Base-by-base conservation (phyloP, 2,329 filamentous ascomycete species). In the Ophiostoma populinum region DNA sequence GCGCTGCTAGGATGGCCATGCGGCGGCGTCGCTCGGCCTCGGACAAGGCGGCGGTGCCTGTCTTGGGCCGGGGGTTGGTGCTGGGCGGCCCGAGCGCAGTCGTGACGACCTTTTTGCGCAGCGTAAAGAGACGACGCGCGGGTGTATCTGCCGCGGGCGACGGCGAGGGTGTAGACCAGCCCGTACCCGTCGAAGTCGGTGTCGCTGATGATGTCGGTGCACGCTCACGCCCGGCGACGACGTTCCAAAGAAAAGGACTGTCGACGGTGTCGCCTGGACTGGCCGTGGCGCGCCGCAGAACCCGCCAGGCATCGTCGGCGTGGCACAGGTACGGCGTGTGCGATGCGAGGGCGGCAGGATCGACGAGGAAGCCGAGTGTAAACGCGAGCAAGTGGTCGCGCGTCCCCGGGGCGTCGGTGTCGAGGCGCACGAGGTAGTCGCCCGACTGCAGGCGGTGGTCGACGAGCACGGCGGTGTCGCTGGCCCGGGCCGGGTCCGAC, bases 1-100 rank as follows among this genome's bases (percentile, higher is more conserved):
- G 38, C 6, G 33, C 26, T 2, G 38, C 38, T 19, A 40, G 16
- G 15, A 40, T 40, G 18, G 13, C 35, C 38, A 40, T 20, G 26
- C 38, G 34, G 5, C 32, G 31, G 15, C 25, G 25, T n/a, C 38
- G 34, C 16, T 31, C 27, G 0, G 38, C 34, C 24, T 27, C 31
- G 12, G 30, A 16, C 7, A 10, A 7, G 9, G 34, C 21, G 3
- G 30, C 12, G 2, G 33, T n/a, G n/a, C n/a, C n/a, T n/a, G n/a
- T n/a, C n/a, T n/a, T n/a, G n/a, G n/a, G n/a, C n/a, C 15, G 20
- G 19, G 16, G 28, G 30, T 10, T 9, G 12, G 15, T 5, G 35
- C 24, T 11, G 29, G 24, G 22, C 19, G 17, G 9, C 19, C 8
- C 20, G 19, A 19, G 30, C 30, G 17, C n/a, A 2, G 30, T 13